Base-by-base conservation (phyloP, 2,329 filamentous ascomycete genomes). In the Fonsecaea nubica region DNA sequence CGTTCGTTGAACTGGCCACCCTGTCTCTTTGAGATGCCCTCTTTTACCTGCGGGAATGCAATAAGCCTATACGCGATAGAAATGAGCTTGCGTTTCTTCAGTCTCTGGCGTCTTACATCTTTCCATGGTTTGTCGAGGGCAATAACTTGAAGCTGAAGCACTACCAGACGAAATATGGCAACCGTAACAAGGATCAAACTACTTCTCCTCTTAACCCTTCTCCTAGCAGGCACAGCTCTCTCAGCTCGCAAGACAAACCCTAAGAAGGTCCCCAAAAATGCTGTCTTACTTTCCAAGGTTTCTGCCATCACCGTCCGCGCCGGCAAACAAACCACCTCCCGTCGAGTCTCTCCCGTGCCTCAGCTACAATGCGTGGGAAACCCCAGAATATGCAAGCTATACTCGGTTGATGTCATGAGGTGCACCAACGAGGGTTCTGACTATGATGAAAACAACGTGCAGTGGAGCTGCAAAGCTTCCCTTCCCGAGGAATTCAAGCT, bases 361-460 rank as follows among this genome's bases (percentile, higher is more conserved):
- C 90, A 96, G 81, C 85, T 97, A 13, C 86, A 83, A 74, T 97
- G 94, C 81, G 80, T 90, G 63, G 92, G 91, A 33, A 84, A 87
- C 61, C 84, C 81, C 8, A 82, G 83, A 61, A 82, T 90, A 65
- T 91, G 89, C 82, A 78, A 85, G 45, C 85, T 94, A 63, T 90
- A 94, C 82, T 80, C 87, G 32, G 81, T 96, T 68, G 91, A 96
- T 72, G 82, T 90, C 12, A 92, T 98, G 90, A 92, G 92, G 74
- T 99, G 94, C 85, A 90, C 86, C 69, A 98, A 98, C 80, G 85
- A 90, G 67, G 95, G 94, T 67, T 83, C 87, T 35, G 90, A 90
- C 67, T 97, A 97, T 81, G 87, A 88, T 69, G 77, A 82, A 52
- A 89, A 95, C 78, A 91, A 97, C 76, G 85, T 97, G 42, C 90